Percentiles rank a stretch among this genome's conserved stretches.
phyloP scores from a whole-genome alignment of 345 rosid genomes.

The Syzygium aqueum region DNA sequence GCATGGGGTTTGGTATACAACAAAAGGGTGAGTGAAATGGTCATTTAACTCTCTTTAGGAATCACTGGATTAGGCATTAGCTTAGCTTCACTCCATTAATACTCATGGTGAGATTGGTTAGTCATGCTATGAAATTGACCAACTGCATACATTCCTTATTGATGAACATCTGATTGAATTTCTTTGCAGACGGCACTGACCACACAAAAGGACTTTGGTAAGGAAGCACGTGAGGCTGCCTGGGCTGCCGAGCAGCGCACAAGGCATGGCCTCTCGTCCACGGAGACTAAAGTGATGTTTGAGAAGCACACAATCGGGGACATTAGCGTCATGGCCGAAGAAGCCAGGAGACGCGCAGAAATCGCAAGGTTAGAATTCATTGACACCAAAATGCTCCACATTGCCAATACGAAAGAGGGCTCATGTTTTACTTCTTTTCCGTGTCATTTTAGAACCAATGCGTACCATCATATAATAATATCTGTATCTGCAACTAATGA shows the following conservation, averaged over 20 bases:
- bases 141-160: not conserved
- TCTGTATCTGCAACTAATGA: not conserved
- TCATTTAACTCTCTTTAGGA: not conserved
- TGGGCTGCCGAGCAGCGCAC: conserved; percentile 65
- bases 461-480: not conserved
- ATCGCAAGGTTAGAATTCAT: conserved; percentile 35
- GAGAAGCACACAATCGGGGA: conserved; percentile 39
- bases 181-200: conserved; percentile 40
- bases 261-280: conserved; percentile 36
- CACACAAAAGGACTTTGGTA: conserved; percentile 50
- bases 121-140: not conserved
- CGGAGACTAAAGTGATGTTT: conserved; percentile 19
- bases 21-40: conserved; percentile 41
- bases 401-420: not conserved
- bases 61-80: not conserved
- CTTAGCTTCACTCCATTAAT: not conserved
- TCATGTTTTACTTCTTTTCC: not conserved
- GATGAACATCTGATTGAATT: not conserved
- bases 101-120: not conserved
- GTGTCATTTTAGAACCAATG: not conserved
- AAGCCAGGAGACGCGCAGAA: conserved; percentile 59
- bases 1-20: conserved; percentile 62
- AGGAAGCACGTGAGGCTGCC: conserved; percentile 45
- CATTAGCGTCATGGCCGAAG: conserved; percentile 47
- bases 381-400: not conserved